Evolutionary conservation across 306 rosid species (phyloP).

Genomic region (Quercus dentata): DNA sequence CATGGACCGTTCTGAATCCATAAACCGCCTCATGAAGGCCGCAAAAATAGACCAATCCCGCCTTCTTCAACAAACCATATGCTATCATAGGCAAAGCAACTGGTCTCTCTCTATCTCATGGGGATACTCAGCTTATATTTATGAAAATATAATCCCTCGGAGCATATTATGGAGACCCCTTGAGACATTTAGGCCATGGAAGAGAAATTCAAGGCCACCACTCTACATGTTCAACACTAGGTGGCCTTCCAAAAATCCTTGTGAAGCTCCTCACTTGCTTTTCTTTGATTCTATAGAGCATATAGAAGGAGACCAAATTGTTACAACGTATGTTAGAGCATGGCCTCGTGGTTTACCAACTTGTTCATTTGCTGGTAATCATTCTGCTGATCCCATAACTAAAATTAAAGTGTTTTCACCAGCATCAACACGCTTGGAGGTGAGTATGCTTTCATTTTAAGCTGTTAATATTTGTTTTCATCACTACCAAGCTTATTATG

Average conservation of each 20-base stretch:
- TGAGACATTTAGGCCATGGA: slow-evolving; percentile 48
- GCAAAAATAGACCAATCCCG: slow-evolving; percentile 37
- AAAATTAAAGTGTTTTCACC: slow-evolving; percentile 36
- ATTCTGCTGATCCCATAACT: slow-evolving; percentile 37
- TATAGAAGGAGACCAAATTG: not conserved
- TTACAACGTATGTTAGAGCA: slow-evolving; percentile 29
- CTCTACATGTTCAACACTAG: slow-evolving; percentile 47
- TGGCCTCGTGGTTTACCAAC: slow-evolving; percentile 23
- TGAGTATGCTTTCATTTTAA: not conserved
- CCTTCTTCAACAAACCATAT: slow-evolving; percentile 48
- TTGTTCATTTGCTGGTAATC: slow-evolving; percentile 33
- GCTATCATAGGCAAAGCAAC: slow-evolving; percentile 39
- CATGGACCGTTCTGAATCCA: slow-evolving; percentile 38
- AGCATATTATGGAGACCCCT: slow-evolving; percentile 34
- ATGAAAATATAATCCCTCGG: slow-evolving; percentile 34
- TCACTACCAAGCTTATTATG: no score
- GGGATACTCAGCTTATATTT: slow-evolving; percentile 53
- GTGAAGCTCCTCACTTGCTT: slow-evolving; percentile 46
- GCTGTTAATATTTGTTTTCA: no score
- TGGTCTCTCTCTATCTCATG: slow-evolving; percentile 54
- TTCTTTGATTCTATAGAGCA: slow-evolving; percentile 24
- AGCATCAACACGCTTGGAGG: slow-evolving; percentile 18
- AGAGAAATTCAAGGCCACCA: slow-evolving; percentile 10
- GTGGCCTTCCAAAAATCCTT: slow-evolving; percentile 23
- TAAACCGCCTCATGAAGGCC: slow-evolving; percentile 34